Evolutionary conservation across 768 basidiomycete species (phyloP).

Genomic region (Dentipellis fragilis): DNA sequence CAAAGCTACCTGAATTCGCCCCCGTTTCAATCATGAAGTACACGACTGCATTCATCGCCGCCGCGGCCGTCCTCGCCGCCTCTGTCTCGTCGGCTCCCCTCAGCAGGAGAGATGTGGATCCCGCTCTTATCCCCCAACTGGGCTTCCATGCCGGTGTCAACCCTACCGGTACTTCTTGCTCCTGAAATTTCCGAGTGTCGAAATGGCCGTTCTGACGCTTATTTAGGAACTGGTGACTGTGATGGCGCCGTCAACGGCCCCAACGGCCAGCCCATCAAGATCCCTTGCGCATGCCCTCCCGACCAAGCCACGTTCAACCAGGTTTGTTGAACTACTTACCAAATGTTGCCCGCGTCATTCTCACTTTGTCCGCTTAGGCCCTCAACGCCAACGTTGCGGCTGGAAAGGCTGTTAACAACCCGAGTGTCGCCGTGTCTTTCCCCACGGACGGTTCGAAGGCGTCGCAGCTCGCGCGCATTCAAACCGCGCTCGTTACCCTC

Average conservation of each 20-base stretch:
- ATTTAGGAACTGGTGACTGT: conserved; percentile 10
- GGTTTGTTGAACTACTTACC: conserved; percentile 8
- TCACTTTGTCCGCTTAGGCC: not conserved
- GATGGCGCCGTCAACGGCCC: conserved; percentile 20
- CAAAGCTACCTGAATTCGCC: not conserved
- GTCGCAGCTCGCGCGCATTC: conserved; percentile 46
- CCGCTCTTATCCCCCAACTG: conserved; percentile 33
- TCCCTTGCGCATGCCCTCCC: conserved; percentile 34
- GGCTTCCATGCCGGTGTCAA: conserved; percentile 47
- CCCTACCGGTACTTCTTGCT: conserved; percentile 38
- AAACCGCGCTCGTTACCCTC: conserved; percentile 53
- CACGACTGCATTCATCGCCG: conserved; percentile 1
- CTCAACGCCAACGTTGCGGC: conserved; percentile 2
- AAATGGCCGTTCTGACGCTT: not conserved
- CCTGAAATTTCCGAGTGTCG: not conserved
- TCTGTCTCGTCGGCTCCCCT: conserved; percentile 6
- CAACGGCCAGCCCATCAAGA: conserved; percentile 25
- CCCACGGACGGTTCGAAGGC: conserved; percentile 46
- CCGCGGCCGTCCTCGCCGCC: not conserved
- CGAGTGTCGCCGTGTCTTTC: conserved; percentile 47
- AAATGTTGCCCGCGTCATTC: not conserved
- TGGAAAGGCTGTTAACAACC: conserved; percentile 49
- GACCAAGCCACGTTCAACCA: conserved; percentile 22
- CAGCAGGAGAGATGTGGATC: conserved; percentile 4
- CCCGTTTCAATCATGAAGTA: conserved; percentile 5